phyloP scores from a whole-genome alignment of 768 basidiomycete genomes.

The Amanita subjunquillea region DNA sequence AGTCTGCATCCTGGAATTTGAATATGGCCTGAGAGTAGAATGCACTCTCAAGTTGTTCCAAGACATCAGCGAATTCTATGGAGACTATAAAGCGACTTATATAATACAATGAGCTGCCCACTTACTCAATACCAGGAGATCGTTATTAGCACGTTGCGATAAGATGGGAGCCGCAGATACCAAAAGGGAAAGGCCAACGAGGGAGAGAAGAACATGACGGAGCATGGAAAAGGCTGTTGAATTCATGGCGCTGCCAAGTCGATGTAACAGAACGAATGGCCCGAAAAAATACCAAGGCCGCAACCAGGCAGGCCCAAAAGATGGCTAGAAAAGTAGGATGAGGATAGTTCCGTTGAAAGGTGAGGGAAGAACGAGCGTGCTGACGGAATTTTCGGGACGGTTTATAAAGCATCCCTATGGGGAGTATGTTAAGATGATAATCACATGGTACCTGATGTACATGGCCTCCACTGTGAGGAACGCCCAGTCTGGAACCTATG shows the following conservation, averaged over 20 bases:
- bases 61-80: conserved; percentile 64
- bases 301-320: conserved; percentile 57
- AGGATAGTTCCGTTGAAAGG: background rate
- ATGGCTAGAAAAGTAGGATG: background rate
- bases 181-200: conserved; percentile 27
- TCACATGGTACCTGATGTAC: too few relatives aligned
- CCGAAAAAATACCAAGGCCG: conserved; percentile 39
- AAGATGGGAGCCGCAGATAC: conserved; percentile 39
- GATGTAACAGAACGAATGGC: background rate
- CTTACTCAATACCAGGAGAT: conserved; percentile 54
- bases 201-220: conserved; percentile 25
- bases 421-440: too few relatives aligned
- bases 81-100: background rate
- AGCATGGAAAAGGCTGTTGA: conserved; percentile 21
- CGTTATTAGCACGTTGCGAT: conserved; percentile 30
- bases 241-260: conserved; percentile 26
- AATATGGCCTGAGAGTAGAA: conserved; percentile 61
- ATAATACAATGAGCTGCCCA: conserved; percentile 7
- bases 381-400: too few relatives aligned
- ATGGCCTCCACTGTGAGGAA: too few relatives aligned
- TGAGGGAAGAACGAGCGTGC: conserved; percentile 15
- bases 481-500: too few relatives aligned
- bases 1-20: conserved; percentile 58
- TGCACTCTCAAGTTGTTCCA: conserved; percentile 61
- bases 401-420: too few relatives aligned